Evolutionary conservation across 2,329 filamentous ascomycete genomes (phyloP).

Genomic region (Tolypocladium ophioglossoides): DNA sequence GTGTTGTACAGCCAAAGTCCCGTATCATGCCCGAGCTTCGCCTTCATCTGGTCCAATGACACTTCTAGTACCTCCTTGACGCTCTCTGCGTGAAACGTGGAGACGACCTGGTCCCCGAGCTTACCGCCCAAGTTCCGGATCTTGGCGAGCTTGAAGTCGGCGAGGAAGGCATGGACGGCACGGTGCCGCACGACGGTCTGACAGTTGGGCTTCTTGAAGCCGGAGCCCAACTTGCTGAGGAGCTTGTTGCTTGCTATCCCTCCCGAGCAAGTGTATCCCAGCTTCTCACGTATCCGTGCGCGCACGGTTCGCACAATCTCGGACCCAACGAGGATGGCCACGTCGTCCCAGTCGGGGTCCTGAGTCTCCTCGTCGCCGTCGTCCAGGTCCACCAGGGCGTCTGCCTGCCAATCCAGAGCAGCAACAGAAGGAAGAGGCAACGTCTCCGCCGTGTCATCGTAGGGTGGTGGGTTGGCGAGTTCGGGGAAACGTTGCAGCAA

Average conservation of each 20-base stretch:
- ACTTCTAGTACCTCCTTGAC: constrained; percentile 66
- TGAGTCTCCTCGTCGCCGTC: constrained; percentile 58
- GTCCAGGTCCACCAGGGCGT: constrained; percentile 73
- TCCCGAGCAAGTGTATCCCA: constrained; percentile 86
- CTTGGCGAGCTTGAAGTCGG: constrained; percentile 84
- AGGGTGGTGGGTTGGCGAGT: constrained; percentile 52
- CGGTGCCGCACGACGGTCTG: constrained; percentile 90
- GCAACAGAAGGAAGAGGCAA: constrained; percentile 60
- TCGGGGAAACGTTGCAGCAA: constrained; percentile 71
- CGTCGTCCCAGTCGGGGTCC: constrained; percentile 94
- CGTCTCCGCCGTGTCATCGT: constrained; percentile 59
- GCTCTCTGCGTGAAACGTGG: constrained; percentile 70
- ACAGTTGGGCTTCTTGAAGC: constrained; percentile 83
- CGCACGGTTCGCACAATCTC: constrained; percentile 78
- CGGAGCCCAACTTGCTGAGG: constrained; percentile 86
- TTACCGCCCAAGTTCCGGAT: constrained; percentile 94
- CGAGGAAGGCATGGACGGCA: constrained; percentile 69
- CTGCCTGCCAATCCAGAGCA: constrained; percentile 71
- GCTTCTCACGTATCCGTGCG: constrained; percentile 51
- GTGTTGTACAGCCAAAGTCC: constrained; percentile 77
- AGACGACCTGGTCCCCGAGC: constrained; percentile 74
- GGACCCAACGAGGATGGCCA: constrained; percentile 75
- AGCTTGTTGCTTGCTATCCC: constrained; percentile 90
- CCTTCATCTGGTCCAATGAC: constrained; percentile 64
- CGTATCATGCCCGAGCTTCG: constrained; percentile 71